Base-by-base conservation (phyloP, 2,329 filamentous ascomycete species). In the Colletotrichum neosansevieriae region DNA sequence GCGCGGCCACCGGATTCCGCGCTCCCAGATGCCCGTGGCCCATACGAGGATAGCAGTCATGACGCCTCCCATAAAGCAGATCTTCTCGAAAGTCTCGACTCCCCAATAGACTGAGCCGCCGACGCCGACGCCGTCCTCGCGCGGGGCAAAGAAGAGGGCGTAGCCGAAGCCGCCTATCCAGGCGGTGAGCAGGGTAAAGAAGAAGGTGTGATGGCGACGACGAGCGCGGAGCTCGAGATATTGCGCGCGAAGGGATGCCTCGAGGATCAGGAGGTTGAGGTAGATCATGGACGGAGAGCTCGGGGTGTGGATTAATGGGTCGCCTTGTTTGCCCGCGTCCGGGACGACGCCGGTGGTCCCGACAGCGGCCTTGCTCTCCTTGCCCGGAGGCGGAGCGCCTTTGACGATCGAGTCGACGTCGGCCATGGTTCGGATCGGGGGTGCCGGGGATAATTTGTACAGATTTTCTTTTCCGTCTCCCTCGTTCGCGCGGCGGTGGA, bases 91-190 rank as follows among this genome's bases (percentile, higher is more conserved):
- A 77, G 92, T 93, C 75, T 98, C 95, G 3, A 98, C 88, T 32
- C 97, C 91, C 95, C 95, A 98, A 85, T 99, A 99, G 60, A 97
- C 94, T 13, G 92, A 95, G 36, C 96, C 95, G 59, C 96, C 96
- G 6, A 97, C 89, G 42, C 95, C 95, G 72, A 88, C 90, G 72
- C 95, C 95, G 83, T 98, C 95, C 79, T 98, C 95, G 72, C 95
- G 90, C n/a, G 94, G 94, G n/a, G 94, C 92, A 72, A 98, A 87
- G 84, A 97, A 98, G 56, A 98, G 87, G 11, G 93, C 91, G 80
- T 98, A 98, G 72, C 90, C 90, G 81, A 98, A 98, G 75, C 92
- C 91, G 70, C 88, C 81, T 53, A 94, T 90, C 96, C 96, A 99
- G 32, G 91, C 76, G 4, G 88, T 87, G 32, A 99, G 87, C 11